These are phyloP conservation scores for Silene vulgaris DNA, from an alignment of 179 eudicot species.

Conservation along the genomic window DNA sequence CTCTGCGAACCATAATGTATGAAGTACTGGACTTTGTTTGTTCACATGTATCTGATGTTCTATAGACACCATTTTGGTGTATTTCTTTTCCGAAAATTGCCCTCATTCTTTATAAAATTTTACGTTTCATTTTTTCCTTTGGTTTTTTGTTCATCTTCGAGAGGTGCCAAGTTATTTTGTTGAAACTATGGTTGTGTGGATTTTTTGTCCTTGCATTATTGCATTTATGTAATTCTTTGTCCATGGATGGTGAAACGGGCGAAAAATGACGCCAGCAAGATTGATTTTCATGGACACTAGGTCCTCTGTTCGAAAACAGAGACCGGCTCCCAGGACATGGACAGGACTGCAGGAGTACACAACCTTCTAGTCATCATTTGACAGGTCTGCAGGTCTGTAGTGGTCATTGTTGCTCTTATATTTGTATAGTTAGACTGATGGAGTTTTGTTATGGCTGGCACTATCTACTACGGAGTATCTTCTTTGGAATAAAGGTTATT, in stretches of 20 bases:
- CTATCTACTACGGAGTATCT: neutral
- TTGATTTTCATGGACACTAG: neutral
- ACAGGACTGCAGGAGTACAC: neutral
- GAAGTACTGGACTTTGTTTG: slow-evolving; percentile 10
- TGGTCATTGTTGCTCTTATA: neutral
- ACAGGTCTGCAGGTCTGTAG: neutral
- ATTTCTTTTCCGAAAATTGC: neutral
- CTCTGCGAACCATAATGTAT: slow-evolving; percentile 57
- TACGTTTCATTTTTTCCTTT: neutral
- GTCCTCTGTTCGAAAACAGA: neutral
- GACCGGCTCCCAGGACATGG: neutral
- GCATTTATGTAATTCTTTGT: neutral
- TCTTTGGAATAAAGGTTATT: neutral
- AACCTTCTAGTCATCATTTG: neutral
- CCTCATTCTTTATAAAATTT: slow-evolving; percentile 8
- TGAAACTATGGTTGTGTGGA: neutral
- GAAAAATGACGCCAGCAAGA: neutral
- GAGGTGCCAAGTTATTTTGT: neutral
- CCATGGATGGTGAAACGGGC: neutral
- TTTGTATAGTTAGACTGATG: neutral
- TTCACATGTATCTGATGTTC: neutral
- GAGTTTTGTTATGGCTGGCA: neutral
- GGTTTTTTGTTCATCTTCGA: neutral
- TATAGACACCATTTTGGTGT: neutral
- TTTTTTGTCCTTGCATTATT: neutral